A percentile compares a stretch with the other conserved stretches of the same genome.
Conservation (phyloP, 805 yeast genomes). For the Nakazawaea sp. region DNA sequence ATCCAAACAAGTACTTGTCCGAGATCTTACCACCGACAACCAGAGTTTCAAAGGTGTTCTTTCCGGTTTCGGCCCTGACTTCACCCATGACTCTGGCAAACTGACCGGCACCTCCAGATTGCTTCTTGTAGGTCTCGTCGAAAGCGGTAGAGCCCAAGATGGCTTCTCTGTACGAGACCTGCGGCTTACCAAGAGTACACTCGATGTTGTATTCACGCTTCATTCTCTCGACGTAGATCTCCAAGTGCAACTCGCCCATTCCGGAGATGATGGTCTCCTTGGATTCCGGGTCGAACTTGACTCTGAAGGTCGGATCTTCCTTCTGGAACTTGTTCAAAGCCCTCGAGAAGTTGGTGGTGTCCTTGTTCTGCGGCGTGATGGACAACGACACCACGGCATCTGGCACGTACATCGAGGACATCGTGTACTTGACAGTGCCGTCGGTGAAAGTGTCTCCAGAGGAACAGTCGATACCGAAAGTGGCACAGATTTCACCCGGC, state of each 20-base stretch:
- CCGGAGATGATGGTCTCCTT: slow-evolving; percentile 95
- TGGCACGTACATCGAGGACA: slow-evolving; percentile 98
- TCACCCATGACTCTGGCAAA: slow-evolving; percentile 93
- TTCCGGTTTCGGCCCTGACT: slow-evolving; percentile 54
- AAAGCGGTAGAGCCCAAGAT: slow-evolving; percentile 65
- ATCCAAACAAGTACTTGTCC: slow-evolving; percentile 89
- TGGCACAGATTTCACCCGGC: slow-evolving; percentile 98
- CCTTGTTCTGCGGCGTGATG: slow-evolving; percentile 82
- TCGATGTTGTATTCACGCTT: slow-evolving; percentile 95
- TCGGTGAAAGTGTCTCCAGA: slow-evolving; percentile 98
- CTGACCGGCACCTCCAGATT: slow-evolving; percentile 99
- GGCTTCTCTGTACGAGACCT: slow-evolving; percentile 96
- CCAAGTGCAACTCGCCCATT: slow-evolving; percentile 97
- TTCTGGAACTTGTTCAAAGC: slow-evolving; percentile 97
- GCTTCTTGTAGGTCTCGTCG: slow-evolving; percentile 95
- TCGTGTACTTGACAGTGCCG: slow-evolving; percentile 71
- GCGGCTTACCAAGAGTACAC: slow-evolving; percentile 94
- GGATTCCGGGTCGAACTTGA: slow-evolving; percentile 80
- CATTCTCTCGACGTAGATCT: slow-evolving; percentile 97
- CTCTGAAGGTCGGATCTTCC: slow-evolving; percentile 98
- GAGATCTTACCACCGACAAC: slow-evolving; percentile 97
- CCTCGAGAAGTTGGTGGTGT: slow-evolving; percentile 84
- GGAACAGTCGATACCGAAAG: slow-evolving; percentile 97
- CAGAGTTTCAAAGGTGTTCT: slow-evolving; percentile 73
- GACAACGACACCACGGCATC: slow-evolving; percentile 96